Percentiles rank a stretch among this genome's conserved stretches.
Conservation (phyloP, 805 yeast genomes). For the Cyberlindnera petersonii region DNA sequence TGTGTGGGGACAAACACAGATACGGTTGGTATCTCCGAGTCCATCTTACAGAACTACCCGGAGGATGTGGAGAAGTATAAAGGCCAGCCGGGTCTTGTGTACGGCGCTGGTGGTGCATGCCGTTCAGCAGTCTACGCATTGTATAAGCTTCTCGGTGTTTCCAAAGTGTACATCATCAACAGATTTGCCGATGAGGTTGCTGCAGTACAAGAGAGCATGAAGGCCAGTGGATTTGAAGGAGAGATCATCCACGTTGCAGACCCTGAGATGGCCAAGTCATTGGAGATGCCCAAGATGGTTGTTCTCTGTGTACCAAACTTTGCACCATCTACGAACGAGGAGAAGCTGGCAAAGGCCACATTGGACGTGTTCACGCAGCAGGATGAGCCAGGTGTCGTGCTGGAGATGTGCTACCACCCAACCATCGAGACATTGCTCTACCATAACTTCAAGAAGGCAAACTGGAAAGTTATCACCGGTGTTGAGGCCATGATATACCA, state of each 20-base stretch:
- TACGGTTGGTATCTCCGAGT: conserved; percentile 25
- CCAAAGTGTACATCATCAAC: conserved; percentile 25
- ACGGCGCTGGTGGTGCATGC: conserved; percentile 30
- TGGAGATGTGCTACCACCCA: conserved; percentile 29
- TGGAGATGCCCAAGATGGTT: conserved; percentile 19
- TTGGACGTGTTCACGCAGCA: conserved; percentile 21
- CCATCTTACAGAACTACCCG: conserved; percentile 22
- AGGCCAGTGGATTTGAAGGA: conserved; percentile 23
- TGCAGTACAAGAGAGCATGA: conserved; percentile 18
- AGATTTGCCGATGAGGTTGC: conserved; percentile 23
- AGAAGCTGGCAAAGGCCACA: conserved; percentile 21
- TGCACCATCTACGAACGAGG: conserved; percentile 18
- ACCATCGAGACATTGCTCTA: conserved; percentile 20
- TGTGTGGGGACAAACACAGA: conserved; percentile 27
- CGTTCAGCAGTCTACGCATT: conserved; percentile 27
- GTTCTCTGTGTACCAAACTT: conserved; percentile 27
- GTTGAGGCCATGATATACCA: conserved; percentile 29
- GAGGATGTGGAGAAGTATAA: conserved; percentile 11
- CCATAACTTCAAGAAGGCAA: conserved; percentile 13
- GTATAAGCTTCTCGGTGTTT: conserved; percentile 22
- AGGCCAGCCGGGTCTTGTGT: conserved; percentile 23
- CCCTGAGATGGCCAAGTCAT: conserved; percentile 19
- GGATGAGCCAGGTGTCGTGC: conserved; percentile 19
- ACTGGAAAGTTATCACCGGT: conserved; percentile 26
- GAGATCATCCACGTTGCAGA: conserved; percentile 24